phyloP scores from a whole-genome alignment of 495 filamentous ascomycete genomes.

The Tirmania nivea region DNA sequence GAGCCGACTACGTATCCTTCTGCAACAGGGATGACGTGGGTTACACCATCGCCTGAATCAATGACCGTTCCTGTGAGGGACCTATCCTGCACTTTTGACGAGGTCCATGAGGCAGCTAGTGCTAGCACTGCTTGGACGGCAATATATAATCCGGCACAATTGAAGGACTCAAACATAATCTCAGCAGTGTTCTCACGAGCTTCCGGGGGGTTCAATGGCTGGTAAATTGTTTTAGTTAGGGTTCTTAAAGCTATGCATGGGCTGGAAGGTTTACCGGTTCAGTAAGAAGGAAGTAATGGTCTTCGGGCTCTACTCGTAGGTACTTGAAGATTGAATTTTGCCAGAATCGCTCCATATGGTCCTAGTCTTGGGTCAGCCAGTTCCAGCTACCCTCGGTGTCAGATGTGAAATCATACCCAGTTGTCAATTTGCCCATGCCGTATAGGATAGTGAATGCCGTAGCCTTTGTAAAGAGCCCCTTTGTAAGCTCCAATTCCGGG shows the following conservation, averaged over 20 bases:
- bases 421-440: conserved; percentile 96
- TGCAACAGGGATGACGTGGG: conserved; percentile 94
- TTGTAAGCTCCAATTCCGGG: background rate
- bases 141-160: conserved; percentile 96
- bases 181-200: conserved; percentile 98
- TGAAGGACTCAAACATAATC: conserved; percentile 99
- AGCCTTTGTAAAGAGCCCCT: conserved; percentile 32
- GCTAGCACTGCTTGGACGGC: conserved; percentile 94
- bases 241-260: background rate
- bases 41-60: conserved; percentile 93
- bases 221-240: background rate
- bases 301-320: conserved; percentile 88
- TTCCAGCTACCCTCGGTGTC: conserved; percentile 10
- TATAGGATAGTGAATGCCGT: conserved; percentile 91
- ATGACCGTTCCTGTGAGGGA: conserved; percentile 97
- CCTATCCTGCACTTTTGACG: conserved; percentile 85
- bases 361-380: conserved; percentile 28
- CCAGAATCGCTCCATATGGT: conserved; percentile 98
- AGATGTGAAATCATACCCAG: conserved; percentile 39
- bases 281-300: conserved; percentile 93
- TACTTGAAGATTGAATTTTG: conserved; percentile 99
- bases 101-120: conserved; percentile 93
- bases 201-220: conserved; percentile 95
- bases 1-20: conserved; percentile 98
- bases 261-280: conserved; percentile 48